Conservation (phyloP, 495 filamentous ascomycete genomes). For the Trichocladium uniseriatum region DNA sequence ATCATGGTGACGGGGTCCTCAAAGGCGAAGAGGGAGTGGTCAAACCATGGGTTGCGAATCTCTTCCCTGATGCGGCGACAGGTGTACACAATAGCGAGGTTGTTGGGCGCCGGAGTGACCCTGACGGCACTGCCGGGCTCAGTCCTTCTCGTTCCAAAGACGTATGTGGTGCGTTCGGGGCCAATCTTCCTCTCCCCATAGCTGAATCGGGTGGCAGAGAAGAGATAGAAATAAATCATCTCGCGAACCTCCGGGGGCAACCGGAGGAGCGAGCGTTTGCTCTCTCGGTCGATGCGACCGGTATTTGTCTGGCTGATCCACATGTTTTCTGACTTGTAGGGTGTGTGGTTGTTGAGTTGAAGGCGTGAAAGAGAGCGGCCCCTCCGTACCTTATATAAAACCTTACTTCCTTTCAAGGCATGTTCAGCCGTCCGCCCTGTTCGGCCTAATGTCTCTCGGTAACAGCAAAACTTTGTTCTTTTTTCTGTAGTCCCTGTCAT, state of each 20-base stretch:
- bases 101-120: background rate
- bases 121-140: background rate
- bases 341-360: too few species aligned
- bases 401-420: too few species aligned
- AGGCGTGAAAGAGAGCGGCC: too few species aligned
- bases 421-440: too few species aligned
- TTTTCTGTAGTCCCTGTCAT: too few species aligned
- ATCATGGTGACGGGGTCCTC: background rate
- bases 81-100: background rate
- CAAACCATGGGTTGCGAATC: background rate
- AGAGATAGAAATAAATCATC: background rate
- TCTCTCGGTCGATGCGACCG: too few species aligned
- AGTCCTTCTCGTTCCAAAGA: background rate
- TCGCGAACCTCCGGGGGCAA: background rate
- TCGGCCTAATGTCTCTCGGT: too few species aligned
- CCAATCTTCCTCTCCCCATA: background rate
- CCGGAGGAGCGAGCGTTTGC: background rate
- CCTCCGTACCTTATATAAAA: too few species aligned
- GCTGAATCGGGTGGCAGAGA: background rate
- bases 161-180: background rate
- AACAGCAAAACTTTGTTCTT: too few species aligned
- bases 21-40: background rate
- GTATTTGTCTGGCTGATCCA: too few species aligned
- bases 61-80: background rate
- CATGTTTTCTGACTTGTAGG: too few species aligned